Evolutionary conservation across 2,329 filamentous ascomycete genomes (phyloP), one percentile per base, ranked within the genome.

Genomic region (Macrophomina phaseolina): DNA sequence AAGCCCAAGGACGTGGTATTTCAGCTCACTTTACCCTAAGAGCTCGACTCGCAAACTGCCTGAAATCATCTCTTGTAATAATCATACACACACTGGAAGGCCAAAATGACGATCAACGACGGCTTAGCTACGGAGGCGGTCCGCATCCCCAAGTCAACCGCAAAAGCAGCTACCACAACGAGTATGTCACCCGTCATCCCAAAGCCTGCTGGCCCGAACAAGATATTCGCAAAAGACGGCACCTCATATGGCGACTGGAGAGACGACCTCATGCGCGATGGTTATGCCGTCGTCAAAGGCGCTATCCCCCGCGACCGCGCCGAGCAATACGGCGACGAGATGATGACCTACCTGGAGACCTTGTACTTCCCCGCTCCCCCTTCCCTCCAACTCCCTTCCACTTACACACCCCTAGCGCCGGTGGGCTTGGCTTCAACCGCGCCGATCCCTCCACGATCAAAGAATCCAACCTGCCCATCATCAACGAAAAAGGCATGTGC

Each of bases 271-370:
- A 71, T 70, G 6, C 71, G 76, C 14, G 75, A 84, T 65, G 82
- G 82, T 3, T 84, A 74, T 68, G 80, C 78, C 0, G 76, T 84
- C n/a, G 73, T 85, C 64, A 84, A 84, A 66, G 78, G 78, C 1
- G 81, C 81, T 0, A 78, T 84, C 51, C 79, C 81, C 0, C 71
- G 68, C 1, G 81, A 81, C 23, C 74, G 75, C 34, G 82, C 81
- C 1, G 68, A 75, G 5, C 69, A 71, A 8, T 81, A 81, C 69
- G 74, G 73, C 71, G 75, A 76, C 8, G 70, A 74, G 40, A 71
- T 69, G 4, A 76, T 76, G 32, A 56, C 68, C 16, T 69, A 70
- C 73, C 69, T 79, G 6, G 76, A 79, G 60, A 72, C 72, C 64
- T 79, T 79, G 71, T 66, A 28, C 23, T 23, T 23, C 23, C 23